Evolutionary conservation across 1,284 basidiomycete genomes (phyloP), one percentile per base, ranked within the genome.

Genomic region (Tremellales sp.): DNA sequence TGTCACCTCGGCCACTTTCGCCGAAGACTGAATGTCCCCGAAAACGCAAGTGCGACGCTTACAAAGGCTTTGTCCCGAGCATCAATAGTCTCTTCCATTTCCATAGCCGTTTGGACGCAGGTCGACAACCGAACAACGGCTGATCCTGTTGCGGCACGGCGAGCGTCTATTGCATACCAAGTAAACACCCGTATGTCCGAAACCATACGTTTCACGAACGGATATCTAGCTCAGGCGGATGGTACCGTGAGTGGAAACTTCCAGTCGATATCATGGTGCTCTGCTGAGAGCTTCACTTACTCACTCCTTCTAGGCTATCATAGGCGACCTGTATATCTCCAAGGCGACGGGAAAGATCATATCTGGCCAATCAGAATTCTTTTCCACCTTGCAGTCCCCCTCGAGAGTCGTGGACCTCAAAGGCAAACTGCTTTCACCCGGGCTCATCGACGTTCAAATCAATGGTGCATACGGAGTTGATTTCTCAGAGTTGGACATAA

Each of bases 381-480:
- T 53, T 40, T 37, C 49, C 34, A 49, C 53, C n/a, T 36, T 28
- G 26, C 37, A 29, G 21, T 37, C 43, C 19, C 57, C 59, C 4
- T 27, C 40, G 2, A 56, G 54, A 9, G 56, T 51, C 3, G 54
- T 68, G 40, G 64, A 68, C 48, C 55, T 70, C 21, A 47, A 89
- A 8, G 68, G 68, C 65, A 87, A 84, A 49, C 90, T 85, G 67
- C 86, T 87, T 74, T 86, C 79, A 9, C 81, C 82, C 2, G 87
- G 87, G 1, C 81, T 84, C 31, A 94, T 82, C 47, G 86, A 89
- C 52, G 91, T 87, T 83, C 69, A 28, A 56, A 63, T 56, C 49
- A 63, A 94, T 59, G 90, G 90, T 40, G 90, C 83, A 6, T 94
- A 88, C 67, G 85, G 86, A 14, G 84, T 92, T 60, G 90, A 94